phyloP scores from a whole-genome alignment of 2,329 filamentous ascomycete genomes.

The Parascedosporium putredinis region DNA sequence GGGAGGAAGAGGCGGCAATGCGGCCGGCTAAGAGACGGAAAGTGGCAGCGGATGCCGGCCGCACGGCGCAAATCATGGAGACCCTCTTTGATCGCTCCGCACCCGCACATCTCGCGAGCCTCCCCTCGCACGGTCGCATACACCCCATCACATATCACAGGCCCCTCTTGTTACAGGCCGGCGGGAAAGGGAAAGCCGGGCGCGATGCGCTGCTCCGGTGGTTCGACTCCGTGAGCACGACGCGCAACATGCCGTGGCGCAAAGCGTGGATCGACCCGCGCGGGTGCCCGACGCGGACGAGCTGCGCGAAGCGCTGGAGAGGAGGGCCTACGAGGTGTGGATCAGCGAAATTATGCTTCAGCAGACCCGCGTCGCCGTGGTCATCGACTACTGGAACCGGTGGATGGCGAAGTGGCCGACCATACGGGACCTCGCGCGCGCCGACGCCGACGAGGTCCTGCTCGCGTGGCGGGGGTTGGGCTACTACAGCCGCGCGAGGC shows the following conservation, averaged over 20 bases:
- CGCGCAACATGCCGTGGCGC: conserved; percentile 49
- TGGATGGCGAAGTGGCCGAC: conserved; percentile 54
- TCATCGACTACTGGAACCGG: conserved; percentile 52
- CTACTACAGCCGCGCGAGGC: conserved; percentile 53
- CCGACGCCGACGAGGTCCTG: conserved; percentile 44
- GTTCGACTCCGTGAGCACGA: conserved; percentile 37
- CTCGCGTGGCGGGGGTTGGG: conserved; percentile 50
- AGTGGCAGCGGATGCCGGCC: background rate
- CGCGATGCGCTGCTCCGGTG: conserved; percentile 34
- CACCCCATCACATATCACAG: conserved; percentile 37
- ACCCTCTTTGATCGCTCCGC: background rate
- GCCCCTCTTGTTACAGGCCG: conserved; percentile 34
- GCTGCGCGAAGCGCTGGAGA: conserved; percentile 34
- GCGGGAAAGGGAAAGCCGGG: conserved; percentile 18
- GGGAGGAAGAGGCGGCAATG: too few relatives aligned
- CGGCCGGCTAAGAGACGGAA: conserved; percentile 3
- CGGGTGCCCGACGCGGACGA: conserved; percentile 17
- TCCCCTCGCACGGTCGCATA: conserved; percentile 9
- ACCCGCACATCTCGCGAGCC: background rate
- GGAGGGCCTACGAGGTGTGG: conserved; percentile 55
- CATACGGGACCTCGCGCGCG: conserved; percentile 42
- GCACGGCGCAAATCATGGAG: background rate
- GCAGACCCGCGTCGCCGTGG: conserved; percentile 52
- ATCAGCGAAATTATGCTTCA: conserved; percentile 60
- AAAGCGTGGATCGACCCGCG: conserved; percentile 43